Evolutionary conservation across 139 green algal genomes (phyloP).

Genomic region (Haematococcus lacustris): DNA sequence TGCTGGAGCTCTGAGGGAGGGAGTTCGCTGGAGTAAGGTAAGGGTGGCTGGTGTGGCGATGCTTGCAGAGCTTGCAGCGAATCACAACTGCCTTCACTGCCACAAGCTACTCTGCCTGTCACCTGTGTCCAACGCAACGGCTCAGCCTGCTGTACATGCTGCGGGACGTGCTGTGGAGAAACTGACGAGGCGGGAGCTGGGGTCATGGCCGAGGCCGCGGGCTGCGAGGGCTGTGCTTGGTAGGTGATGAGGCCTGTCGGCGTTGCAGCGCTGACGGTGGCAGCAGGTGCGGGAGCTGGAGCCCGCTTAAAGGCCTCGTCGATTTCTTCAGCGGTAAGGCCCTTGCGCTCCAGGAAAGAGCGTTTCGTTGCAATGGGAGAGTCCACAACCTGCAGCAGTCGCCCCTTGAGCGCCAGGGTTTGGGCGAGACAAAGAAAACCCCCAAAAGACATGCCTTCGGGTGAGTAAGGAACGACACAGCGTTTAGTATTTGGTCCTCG

Average conservation of each 20-base stretch:
- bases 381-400: slow-evolving; percentile 48
- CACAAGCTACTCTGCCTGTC: too few relatives aligned
- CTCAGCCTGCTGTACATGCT: too few relatives aligned
- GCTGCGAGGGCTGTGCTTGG: slow-evolving; percentile 6
- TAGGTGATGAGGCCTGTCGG: slow-evolving; percentile 19
- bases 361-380: slow-evolving; percentile 62
- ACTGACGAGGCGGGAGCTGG: too few relatives aligned
- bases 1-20: too few relatives aligned
- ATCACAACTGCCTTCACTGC: too few relatives aligned
- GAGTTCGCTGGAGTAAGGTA: background rate
- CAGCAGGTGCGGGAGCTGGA: slow-evolving; percentile 6
- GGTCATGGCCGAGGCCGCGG: background rate
- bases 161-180: slow-evolving; percentile 4
- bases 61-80: background rate
- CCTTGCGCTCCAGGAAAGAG: slow-evolving; percentile 84
- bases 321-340: slow-evolving; percentile 81
- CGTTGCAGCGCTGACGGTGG: background rate
- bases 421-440: background rate
- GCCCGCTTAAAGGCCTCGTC: slow-evolving; percentile 77
- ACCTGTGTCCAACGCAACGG: slow-evolving; percentile 61
- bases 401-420: background rate
- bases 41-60: background rate
- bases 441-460: slow-evolving; percentile 57
- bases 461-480: slow-evolving; percentile 81
- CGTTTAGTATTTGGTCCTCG: slow-evolving; percentile 80